Base-by-base conservation (phyloP, 129 eudicot genomes). In the Heracleum sosnowskyi region DNA sequence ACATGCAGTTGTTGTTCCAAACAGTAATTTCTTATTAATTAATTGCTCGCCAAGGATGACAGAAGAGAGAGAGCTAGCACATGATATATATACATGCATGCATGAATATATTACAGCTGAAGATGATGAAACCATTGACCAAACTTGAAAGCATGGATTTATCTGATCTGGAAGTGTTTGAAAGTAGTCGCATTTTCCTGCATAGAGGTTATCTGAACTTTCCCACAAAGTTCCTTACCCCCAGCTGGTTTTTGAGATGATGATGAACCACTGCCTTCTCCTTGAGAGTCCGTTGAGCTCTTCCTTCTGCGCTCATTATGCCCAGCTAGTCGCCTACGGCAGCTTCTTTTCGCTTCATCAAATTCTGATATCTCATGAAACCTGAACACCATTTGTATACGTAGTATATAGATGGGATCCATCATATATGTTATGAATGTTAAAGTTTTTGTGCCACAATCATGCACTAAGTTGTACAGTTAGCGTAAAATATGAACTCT, bases 291-390 rank as follows among this genome's bases (percentile, higher is more conserved):
- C 31, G 77, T 44, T 8, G 90, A 76, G 83, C 69, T 88, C 78
- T 90, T 90, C 74, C 96, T 86, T 39, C 96, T 83, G 18, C 96
- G 78, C 80, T 90, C 96, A 17, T 88, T 90, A 78, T 90, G 95
- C 44, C 90, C 91, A 2, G 95, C 95, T 22, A 90, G 74, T 57
- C 96, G 90, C 76, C 92, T 84, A 72, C 92, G 85, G 46, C 96
- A 90, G 77, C 96, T 90, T 75, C 92, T 83, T 84, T 90, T 90
- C n/a, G 92, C 44, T 46, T 90, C 96, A 44, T 90, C 96, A 35
- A 90, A 90, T 73, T 90, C 96, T 20, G 86, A 74, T 0, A 90
- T 76, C 84, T 90, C 96, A 26, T 90, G 92, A 79, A 90, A 90
- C 75, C 96, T 90, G 11, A 44, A 72, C 51, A 24, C 16, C 49